Evolutionary conservation across 2,329 filamentous ascomycete species (phyloP), one percentile per base, ranked within the genome.

Genomic region (Colletotrichum liaoningense): DNA sequence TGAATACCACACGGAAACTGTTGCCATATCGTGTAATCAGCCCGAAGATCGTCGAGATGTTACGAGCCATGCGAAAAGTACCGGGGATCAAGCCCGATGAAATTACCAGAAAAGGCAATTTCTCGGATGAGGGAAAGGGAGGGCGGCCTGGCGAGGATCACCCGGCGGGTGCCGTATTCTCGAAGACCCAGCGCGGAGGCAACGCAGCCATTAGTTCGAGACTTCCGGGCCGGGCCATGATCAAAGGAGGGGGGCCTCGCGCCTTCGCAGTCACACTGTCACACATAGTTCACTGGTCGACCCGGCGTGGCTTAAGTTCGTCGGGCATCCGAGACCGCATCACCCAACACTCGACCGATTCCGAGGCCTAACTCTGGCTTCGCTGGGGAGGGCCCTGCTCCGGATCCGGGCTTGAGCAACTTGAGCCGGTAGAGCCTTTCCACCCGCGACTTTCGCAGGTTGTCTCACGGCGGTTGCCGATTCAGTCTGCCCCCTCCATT

Each of bases 201-300:
- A 49, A 33, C 26, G 26, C 52, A 55, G 14, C 70, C 26, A 49
- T 19, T 28, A 22, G n/a, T 5, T 33, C 56, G 46, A 67, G 63
- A 69, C 38, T 58, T 55, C 57, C 66, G 70, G 70, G 42, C 59
- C 70, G 70, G 49, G 56, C 60, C 66, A 72, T 24, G 66, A 54
- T 59, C 58, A 26, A 35, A 28, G 22, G 42, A 22, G 42, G 19
- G 19, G 42, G 42, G 38, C 38, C 38, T 42, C 38, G 19, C 38
- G 38, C 6, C 42, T 42, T 42, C 42, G 19, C 19, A 9, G 19
- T 22, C 42, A 22, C 42, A 22, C 16, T 28, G 14, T 22, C 14
- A 55, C 42, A 22, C 33, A n/a, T 28, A 59, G 11, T 26, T 46
- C 30, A 56, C 38, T 35, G 14, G 8, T 11, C 28, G 28, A 33